These are phyloP conservation scores for Aspergillus avenaceus DNA, from an alignment of 495 filamentous ascomycete species.

Conservation along the genomic window DNA sequence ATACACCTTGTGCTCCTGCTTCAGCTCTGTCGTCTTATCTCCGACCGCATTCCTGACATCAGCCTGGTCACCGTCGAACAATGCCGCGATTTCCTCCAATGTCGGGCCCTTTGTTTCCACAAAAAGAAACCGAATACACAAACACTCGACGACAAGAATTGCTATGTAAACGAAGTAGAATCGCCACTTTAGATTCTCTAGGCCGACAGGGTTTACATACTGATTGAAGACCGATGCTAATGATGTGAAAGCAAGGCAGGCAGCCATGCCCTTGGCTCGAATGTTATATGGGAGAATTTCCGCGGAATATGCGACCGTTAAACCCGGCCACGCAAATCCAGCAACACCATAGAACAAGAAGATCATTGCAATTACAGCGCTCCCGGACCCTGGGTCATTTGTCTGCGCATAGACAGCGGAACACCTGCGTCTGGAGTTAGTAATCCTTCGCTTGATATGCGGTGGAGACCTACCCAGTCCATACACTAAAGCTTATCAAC, in stretches of 20 bases:
- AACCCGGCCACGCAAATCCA: conserved; percentile 1
- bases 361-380: conserved; percentile 53
- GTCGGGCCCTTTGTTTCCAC: conserved; percentile 27
- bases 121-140: conserved; percentile 25
- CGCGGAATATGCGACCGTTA: conserved; percentile 62
- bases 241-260: background rate
- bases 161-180: conserved; percentile 38
- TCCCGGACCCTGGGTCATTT: conserved; percentile 37
- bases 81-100: conserved; percentile 27
- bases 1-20: background rate
- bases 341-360: conserved; percentile 51
- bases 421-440: background rate
- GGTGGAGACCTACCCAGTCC: conserved; percentile 24
- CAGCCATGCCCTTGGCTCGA: conserved; percentile 60
- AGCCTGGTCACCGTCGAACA: conserved; percentile 16
- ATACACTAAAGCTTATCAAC: conserved; percentile 49
- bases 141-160: conserved; percentile 22
- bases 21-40: too few species aligned
- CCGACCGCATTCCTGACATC: background rate
- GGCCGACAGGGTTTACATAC: conserved; percentile 30
- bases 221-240: conserved; percentile 11
- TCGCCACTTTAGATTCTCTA: conserved; percentile 31
- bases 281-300: conserved; percentile 55
- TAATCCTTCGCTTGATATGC: background rate
- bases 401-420: background rate